phyloP scores from a whole-genome alignment of 2,329 filamentous ascomycete species.

The Gaeumannomyces tritici region DNA sequence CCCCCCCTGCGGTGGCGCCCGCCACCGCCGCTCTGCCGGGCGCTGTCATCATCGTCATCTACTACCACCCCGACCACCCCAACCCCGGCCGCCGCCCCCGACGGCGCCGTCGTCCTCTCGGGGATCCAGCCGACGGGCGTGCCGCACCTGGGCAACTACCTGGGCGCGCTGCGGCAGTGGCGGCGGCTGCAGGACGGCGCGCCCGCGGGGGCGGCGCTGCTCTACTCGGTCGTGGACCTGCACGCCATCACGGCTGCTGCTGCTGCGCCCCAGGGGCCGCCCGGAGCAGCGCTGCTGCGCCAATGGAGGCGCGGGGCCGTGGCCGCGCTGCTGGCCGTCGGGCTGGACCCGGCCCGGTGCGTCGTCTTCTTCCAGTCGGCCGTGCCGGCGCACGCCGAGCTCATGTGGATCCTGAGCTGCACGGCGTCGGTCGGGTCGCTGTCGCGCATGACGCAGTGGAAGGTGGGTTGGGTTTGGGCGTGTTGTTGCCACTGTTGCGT shows the following conservation, averaged over 20 bases:
- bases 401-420: conserved; percentile 96
- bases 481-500: too few relatives aligned
- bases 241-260: conserved; percentile 85
- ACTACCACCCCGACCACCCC: background rate
- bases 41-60: background rate
- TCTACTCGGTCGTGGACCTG: conserved; percentile 86
- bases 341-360: conserved; percentile 67
- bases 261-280: conserved; percentile 59
- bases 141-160: conserved; percentile 91
- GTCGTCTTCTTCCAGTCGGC: conserved; percentile 76
- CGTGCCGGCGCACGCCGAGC: conserved; percentile 71
- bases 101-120: conserved; percentile 62
- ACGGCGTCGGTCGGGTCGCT: conserved; percentile 87
- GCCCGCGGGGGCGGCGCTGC: conserved; percentile 45
- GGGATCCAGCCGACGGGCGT: conserved; percentile 94
- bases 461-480: conserved; percentile 41
- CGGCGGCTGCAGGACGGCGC: conserved; percentile 64
- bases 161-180: conserved; percentile 85
- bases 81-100: conserved; percentile 4
- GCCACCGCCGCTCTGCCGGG: background rate
- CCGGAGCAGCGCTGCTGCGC: conserved; percentile 47
- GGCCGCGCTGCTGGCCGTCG: conserved; percentile 74
- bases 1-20: too few relatives aligned
- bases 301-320: conserved; percentile 63
- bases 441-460: conserved; percentile 99